A percentile compares a stretch with the other conserved stretches of the same genome.
Evolutionary conservation across 139 green algal genomes (phyloP).

Genomic region (Volvox reticuliferus): DNA sequence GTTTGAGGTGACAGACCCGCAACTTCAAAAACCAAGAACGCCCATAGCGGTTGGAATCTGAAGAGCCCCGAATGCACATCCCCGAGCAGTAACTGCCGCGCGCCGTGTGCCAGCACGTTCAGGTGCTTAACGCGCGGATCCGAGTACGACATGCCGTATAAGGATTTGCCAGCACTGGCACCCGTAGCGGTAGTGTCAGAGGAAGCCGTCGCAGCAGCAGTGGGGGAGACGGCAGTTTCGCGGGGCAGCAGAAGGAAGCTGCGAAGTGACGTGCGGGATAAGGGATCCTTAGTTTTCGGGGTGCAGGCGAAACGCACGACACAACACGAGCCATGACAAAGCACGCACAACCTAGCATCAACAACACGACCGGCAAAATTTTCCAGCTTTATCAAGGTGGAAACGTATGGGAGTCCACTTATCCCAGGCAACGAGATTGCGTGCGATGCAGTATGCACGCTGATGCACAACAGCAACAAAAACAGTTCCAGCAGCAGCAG

Average conservation of each 20-base stretch:
- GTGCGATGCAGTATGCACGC: no score
- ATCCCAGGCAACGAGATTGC: no score
- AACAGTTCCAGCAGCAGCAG: no score
- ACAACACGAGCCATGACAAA: no score
- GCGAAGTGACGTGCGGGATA: neutral
- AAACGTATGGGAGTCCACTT: no score
- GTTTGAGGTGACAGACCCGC: neutral
- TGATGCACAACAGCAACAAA: no score
- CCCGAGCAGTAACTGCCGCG: slow-evolving; percentile 83
- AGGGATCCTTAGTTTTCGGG: no score
- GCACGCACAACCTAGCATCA: no score
- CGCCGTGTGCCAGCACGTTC: slow-evolving; percentile 82
- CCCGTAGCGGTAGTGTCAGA: neutral
- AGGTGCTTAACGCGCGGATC: slow-evolving; percentile 84
- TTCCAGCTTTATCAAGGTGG: no score
- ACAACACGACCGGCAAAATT: no score
- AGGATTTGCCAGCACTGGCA: neutral
- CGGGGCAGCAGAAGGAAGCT: slow-evolving; percentile 77
- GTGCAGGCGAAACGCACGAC: no score
- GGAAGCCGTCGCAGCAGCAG: neutral
- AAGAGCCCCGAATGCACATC: slow-evolving; percentile 74
- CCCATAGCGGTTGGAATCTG: slow-evolving; percentile 79
- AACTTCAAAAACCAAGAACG: slow-evolving; percentile 58
- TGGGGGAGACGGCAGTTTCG: slow-evolving; percentile 59
- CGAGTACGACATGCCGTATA: neutral